Percentiles rank a stretch among this genome's conserved stretches.
Conservation (phyloP, 768 basidiomycete genomes). For the Coprinopsis sp. region DNA sequence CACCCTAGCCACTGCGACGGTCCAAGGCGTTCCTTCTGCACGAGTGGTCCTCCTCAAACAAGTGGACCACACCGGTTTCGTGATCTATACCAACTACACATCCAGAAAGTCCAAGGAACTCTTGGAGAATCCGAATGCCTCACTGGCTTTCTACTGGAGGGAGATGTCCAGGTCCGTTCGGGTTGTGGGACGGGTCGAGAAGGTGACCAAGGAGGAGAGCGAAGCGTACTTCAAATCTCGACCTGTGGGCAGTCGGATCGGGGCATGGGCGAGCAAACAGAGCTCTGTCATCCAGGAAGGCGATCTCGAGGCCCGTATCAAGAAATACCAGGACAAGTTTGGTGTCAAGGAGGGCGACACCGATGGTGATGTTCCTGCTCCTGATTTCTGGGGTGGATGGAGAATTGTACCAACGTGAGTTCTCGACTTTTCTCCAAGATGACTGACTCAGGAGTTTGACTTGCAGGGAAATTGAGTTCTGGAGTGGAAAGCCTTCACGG, state of each 20-base stretch:
- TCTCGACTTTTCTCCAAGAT: conserved; percentile 11
- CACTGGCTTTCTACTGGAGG: conserved; percentile 88
- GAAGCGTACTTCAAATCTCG: conserved; percentile 79
- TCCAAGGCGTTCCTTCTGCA: conserved; percentile 74
- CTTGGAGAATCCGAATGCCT: conserved; percentile 67
- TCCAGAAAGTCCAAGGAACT: conserved; percentile 90
- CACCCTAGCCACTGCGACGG: conserved; percentile 70
- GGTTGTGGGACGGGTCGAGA: conserved; percentile 82
- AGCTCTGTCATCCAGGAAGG: conserved; percentile 73
- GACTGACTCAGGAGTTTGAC: no score
- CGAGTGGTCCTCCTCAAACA: conserved; percentile 91
- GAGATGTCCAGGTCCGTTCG: conserved; percentile 79
- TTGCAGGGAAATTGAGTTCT: conserved; percentile 90
- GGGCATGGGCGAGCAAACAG: conserved; percentile 93
- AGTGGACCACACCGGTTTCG: conserved; percentile 83
- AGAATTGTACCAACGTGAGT: conserved; percentile 85
- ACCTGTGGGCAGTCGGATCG: conserved; percentile 79
- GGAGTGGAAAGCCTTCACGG: conserved; percentile 94
- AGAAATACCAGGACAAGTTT: conserved; percentile 56
- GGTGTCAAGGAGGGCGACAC: conserved; percentile 35
- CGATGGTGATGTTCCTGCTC: conserved; percentile 60
- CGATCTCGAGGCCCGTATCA: conserved; percentile 57
- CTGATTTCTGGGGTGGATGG: conserved; percentile 97
- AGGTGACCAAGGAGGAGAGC: conserved; percentile 65
- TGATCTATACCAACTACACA: conserved; percentile 96